These are phyloP conservation scores for Pyrenochaeta sp. DNA, from an alignment of 2,329 filamentous ascomycete species.

Conservation along the genomic window DNA sequence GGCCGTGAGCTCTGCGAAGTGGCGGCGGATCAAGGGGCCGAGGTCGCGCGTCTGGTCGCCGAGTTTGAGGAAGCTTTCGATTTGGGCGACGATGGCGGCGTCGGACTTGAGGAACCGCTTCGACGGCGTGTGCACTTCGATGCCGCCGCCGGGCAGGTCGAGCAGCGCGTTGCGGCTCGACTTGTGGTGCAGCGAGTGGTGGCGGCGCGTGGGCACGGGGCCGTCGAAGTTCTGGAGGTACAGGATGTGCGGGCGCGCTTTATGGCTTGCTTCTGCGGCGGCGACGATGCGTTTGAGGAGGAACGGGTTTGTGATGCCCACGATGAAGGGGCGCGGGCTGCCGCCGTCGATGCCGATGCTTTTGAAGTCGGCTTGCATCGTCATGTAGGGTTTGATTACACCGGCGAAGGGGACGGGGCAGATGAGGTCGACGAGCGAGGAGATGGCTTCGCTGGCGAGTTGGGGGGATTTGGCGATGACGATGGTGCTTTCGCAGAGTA, in stretches of 20 bases:
- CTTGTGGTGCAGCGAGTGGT: conserved; percentile 47
- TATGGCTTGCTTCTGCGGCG: conserved; percentile 43
- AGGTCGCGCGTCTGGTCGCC: conserved; percentile 41
- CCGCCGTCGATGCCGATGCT: conserved; percentile 50
- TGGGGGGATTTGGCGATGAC: conserved; percentile 53
- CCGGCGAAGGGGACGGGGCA: conserved; percentile 52
- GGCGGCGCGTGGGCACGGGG: conserved; percentile 45
- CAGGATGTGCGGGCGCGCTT: conserved; percentile 46
- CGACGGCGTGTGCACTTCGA: conserved; percentile 44
- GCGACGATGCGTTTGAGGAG: conserved; percentile 49
- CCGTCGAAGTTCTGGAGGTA: conserved; percentile 48
- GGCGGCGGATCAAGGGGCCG: conserved; percentile 49
- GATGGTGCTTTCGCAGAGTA: conserved; percentile 51
- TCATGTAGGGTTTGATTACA: conserved; percentile 50
- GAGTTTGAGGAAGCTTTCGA: conserved; percentile 43
- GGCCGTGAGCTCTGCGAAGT: conserved; percentile 51
- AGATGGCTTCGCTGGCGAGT: conserved; percentile 50
- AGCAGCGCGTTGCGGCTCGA: conserved; percentile 44
- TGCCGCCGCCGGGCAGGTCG: conserved; percentile 50
- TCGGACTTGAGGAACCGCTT: conserved; percentile 52
- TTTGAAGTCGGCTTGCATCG: conserved; percentile 54
- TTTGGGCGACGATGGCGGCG: conserved; percentile 37
- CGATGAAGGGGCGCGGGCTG: conserved; percentile 47
- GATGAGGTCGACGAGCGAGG: conserved; percentile 49
- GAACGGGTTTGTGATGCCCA: conserved; percentile 53